phyloP scores from a whole-genome alignment of 495 filamentous ascomycete species.

The Endocarpon pusillum region DNA sequence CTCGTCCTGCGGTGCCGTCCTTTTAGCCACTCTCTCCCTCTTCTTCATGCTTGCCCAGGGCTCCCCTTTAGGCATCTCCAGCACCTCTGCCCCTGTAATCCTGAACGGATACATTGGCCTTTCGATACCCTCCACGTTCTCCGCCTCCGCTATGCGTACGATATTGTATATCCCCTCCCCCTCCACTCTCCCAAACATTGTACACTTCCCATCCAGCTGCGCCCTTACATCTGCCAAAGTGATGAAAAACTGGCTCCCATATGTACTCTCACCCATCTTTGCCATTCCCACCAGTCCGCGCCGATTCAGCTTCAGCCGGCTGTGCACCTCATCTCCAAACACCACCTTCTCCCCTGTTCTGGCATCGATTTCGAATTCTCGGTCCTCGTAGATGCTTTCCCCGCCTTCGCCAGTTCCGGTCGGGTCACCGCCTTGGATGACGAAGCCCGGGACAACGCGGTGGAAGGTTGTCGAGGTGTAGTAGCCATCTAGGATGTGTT shows the following conservation, averaged over 20 bases:
- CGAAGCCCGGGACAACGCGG: slow-evolving; percentile 77
- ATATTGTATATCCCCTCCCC: slow-evolving; percentile 94
- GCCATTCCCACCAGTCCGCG: slow-evolving; percentile 85
- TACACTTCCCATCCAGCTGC: slow-evolving; percentile 80
- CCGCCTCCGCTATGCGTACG: slow-evolving; percentile 76
- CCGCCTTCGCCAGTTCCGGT: slow-evolving; percentile 84
- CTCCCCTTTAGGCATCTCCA: slow-evolving; percentile 46
- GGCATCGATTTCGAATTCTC: slow-evolving; percentile 56
- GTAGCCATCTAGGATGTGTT: slow-evolving; percentile 86
- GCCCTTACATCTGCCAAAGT: slow-evolving; percentile 64
- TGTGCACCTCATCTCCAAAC: slow-evolving; percentile 83
- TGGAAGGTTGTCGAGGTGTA: slow-evolving; percentile 88
- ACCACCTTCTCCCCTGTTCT: slow-evolving; percentile 41
- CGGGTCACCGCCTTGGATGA: slow-evolving; percentile 89
- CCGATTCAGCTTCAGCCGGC: slow-evolving; percentile 79
- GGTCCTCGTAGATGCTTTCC: slow-evolving; percentile 76
- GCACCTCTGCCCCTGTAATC: slow-evolving; percentile 61
- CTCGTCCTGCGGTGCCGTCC: slow-evolving; percentile 21
- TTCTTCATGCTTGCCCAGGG: slow-evolving; percentile 78
- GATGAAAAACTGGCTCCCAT: slow-evolving; percentile 94
- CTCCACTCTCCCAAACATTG: slow-evolving; percentile 80
- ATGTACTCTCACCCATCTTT: slow-evolving; percentile 51
- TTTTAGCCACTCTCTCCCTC: slow-evolving; percentile 30
- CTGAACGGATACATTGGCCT: slow-evolving; percentile 74
- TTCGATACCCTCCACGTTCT: slow-evolving; percentile 64